phyloP scores from a whole-genome alignment of 2,329 filamentous ascomycete genomes.

The Diaporthe vaccinii region DNA sequence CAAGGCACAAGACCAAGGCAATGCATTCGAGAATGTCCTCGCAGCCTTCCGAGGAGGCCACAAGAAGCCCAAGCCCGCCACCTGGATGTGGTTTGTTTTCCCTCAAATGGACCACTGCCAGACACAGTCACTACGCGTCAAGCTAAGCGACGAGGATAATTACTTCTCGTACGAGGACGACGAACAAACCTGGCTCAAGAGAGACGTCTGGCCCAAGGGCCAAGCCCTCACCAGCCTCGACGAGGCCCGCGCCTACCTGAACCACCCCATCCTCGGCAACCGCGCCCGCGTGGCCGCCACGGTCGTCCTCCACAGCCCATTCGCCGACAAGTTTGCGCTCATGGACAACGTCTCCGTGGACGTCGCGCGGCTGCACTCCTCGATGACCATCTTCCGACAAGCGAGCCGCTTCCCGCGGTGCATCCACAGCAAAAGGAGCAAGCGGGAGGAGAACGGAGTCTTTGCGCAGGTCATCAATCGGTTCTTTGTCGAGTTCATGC shows the following conservation, averaged over 20 bases:
- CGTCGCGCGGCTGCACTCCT: slow-evolving; percentile 32
- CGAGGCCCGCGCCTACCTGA: slow-evolving; percentile 35
- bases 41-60: slow-evolving; percentile 19
- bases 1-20: slow-evolving; percentile 23
- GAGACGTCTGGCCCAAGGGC: not conserved
- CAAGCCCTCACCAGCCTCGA: slow-evolving; percentile 29
- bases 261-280: slow-evolving; percentile 34
- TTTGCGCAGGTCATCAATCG: slow-evolving; percentile 27
- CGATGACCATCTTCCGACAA: slow-evolving; percentile 37
- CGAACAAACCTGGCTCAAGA: too few species aligned
- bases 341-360: slow-evolving; percentile 34
- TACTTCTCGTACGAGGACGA: not conserved
- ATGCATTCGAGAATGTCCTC: not conserved
- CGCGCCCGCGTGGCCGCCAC: slow-evolving; percentile 11
- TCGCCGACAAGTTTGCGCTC: slow-evolving; percentile 29
- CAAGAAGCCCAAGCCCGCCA: slow-evolving; percentile 30
- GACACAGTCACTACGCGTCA: not conserved
- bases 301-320: slow-evolving; percentile 15
- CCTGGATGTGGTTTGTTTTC: slow-evolving; percentile 38
- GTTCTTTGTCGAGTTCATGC: not conserved
- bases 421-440: slow-evolving; percentile 11
- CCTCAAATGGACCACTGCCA: slow-evolving; percentile 36
- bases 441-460: not conserved
- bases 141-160: not conserved
- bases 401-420: slow-evolving; percentile 27